Evolutionary conservation across 2,329 filamentous ascomycete genomes (phyloP).

Genomic region (Chalaropsis ovoidea): DNA sequence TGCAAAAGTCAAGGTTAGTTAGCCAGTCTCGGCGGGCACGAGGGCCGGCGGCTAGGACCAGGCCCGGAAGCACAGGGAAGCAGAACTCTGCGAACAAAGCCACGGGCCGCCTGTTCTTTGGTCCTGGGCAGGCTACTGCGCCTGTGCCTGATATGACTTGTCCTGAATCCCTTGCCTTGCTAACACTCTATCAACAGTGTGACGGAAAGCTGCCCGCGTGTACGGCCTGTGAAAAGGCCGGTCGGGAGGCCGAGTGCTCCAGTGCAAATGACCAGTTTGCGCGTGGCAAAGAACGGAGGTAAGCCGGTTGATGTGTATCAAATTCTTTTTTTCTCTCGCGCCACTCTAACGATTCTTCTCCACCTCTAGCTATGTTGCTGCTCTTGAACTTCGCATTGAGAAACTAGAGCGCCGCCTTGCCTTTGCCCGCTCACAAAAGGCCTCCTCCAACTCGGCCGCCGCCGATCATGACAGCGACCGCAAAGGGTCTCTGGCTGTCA

Average conservation of each 20-base stretch:
- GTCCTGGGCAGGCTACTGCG: background rate
- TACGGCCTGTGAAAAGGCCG: constrained; percentile 87
- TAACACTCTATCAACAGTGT: constrained; percentile 45
- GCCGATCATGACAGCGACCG: constrained; percentile 40
- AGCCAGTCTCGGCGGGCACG: background rate
- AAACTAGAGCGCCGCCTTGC: constrained; percentile 70
- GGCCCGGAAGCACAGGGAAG: no score
- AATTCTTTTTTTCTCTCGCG: background rate
- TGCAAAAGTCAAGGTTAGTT: constrained; percentile 78
- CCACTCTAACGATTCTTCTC: constrained; percentile 13
- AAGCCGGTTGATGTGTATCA: constrained; percentile 26
- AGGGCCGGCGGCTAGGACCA: background rate
- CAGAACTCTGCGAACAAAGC: no score
- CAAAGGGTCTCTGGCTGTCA: constrained; percentile 53
- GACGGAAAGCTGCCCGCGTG: constrained; percentile 94
- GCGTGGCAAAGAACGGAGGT: constrained; percentile 86
- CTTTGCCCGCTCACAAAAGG: constrained; percentile 60
- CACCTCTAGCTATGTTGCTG: constrained; percentile 67
- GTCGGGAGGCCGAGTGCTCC: constrained; percentile 76
- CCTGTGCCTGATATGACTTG: constrained; percentile 14
- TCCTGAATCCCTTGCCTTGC: background rate
- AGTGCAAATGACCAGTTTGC: constrained; percentile 94
- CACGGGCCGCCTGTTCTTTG: no score
- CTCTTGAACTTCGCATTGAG: constrained; percentile 83
- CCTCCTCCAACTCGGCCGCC: constrained; percentile 49